Evolutionary conservation across 129 eudicot genomes (phyloP), one percentile per base, ranked within the genome.

Genomic region (Mikania micrantha): DNA sequence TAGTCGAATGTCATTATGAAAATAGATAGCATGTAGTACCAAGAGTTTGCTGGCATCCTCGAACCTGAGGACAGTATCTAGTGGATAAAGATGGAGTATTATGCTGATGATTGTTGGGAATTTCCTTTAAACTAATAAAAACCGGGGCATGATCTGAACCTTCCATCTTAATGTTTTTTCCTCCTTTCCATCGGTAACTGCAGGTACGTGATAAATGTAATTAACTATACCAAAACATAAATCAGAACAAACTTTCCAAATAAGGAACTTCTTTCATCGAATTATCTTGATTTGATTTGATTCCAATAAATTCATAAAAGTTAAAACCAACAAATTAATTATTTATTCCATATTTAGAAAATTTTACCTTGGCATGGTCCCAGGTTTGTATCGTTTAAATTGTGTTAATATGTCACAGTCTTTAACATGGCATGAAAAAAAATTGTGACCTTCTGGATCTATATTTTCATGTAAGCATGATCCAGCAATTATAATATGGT

Each of bases 131-230:
- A 67, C 79, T 81, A 79, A 81, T 66, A 69, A 71, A 89, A 62
- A 89, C 95, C 8, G 96, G 99, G 66, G 78, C 93, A 78, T 93
- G 99, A 80, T 88, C 99, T 22, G 99, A 93, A 53, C 96, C 96
- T 78, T 93, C 96, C 72, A 88, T 50, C 65, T 89, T 89, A 50
- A 64, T 77, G 67, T 66, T 75, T 67, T 71, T 81, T 20, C 86
- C 88, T 59, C 80, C 90, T 74, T 90, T 90, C 96, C 96, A 84
- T 80, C 88, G 82, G 78, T 73, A 49, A 64, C 68, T 60, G 66
- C 72, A 57, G 22, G 16, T 42, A 56, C 12, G 2, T 0, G 61
- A 12, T 36, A 39, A 42, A 19, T 17, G 65, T 38, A 53, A 52
- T 1, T 36, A 48, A 34, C 29, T 5, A 49, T 34, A n/a, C 28